Percentiles rank a stretch among this genome's conserved stretches.
phyloP scores from a whole-genome alignment of 441 rosid genomes.

The Erodium trifolium region DNA sequence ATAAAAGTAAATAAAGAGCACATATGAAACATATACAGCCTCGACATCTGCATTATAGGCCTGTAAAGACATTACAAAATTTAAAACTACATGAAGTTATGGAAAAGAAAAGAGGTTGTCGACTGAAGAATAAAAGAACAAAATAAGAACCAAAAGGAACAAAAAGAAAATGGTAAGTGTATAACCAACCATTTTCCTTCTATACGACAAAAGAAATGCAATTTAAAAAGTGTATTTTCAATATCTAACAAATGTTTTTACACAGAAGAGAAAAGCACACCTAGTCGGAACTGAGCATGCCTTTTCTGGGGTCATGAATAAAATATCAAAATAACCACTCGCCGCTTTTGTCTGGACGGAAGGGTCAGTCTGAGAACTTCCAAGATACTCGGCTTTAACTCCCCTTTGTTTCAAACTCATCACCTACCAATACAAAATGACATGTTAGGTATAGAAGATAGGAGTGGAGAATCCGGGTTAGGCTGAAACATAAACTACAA shows the following conservation, averaged over 20 bases:
- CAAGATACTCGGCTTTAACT: conserved; percentile 40
- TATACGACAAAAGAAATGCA: background rate
- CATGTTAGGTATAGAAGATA: background rate
- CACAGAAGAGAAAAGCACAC: conserved; percentile 13
- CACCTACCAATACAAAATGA: conserved; percentile 20
- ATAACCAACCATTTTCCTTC: conserved; percentile 1
- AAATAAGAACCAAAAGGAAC: background rate
- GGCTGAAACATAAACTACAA: background rate
- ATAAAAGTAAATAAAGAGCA: background rate
- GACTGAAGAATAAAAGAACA: background rate
- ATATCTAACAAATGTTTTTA: background rate
- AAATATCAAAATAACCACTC: conserved; percentile 32
- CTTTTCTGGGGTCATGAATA: conserved; percentile 46
- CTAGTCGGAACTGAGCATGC: conserved; percentile 34
- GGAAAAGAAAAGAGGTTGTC: background rate
- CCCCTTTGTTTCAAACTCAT: conserved; percentile 41
- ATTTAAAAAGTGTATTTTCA: background rate
- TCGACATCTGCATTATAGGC: background rate
- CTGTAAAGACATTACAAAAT: background rate
- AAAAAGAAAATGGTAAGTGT: too few relatives aligned
- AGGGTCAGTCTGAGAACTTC: conserved; percentile 36
- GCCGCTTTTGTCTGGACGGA: conserved; percentile 32
- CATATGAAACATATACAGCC: background rate
- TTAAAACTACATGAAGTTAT: background rate
- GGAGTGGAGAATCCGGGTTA: background rate